Evolutionary conservation across 176 grass and related monocot genomes (phyloP), one percentile per base, ranked within the genome.

Genomic region (Urochloa ruziziensis): DNA sequence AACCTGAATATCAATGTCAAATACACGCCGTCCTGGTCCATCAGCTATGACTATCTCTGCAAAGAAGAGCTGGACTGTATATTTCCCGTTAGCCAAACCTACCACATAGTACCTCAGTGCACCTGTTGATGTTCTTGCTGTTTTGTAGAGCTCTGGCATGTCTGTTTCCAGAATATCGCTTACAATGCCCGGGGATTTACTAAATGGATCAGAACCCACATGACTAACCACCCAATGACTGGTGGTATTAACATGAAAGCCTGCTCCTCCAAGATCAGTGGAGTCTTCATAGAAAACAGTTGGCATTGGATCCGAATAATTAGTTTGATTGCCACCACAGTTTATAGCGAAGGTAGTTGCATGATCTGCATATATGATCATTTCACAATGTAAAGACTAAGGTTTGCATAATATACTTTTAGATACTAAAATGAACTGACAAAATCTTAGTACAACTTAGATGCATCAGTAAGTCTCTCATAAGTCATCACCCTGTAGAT

Each of bases 1-100:
- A 57, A 89, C 82, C 88, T 89, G 88, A 77, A 94, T 84, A 44
- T 88, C 86, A 62, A 94, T 91, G 82, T 88, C 40, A 80, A 94
- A 94, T 59, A 88, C 34, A 39, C 88, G 88, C 25, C 33, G 80
- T 67, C 92, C 88, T 37, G 73, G 63, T 21, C 10, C 62, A 48
- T 58, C 1, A 84, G 51, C 23, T 66, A 91, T 91, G n/a, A 91
- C 69, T 86, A 91, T 94, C 69, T 94, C 92, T 12, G 92, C 85
- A 17, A 94, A 94, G 53, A 86, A 74, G 66, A 94, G 86, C 35
- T 86, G 46, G 59, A 86, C 70, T 72, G 11, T 84, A 58, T 91
- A 89, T 7, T 28, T 80, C 15, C 86, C 86, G 12, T 33, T 91
- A 21, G 32, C 56, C 70, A 94, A 61, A 69, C 86, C 86, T 51